Evolutionary conservation across 176 grass and related monocot genomes (phyloP).

Genomic region (Musa schizocarpa): DNA sequence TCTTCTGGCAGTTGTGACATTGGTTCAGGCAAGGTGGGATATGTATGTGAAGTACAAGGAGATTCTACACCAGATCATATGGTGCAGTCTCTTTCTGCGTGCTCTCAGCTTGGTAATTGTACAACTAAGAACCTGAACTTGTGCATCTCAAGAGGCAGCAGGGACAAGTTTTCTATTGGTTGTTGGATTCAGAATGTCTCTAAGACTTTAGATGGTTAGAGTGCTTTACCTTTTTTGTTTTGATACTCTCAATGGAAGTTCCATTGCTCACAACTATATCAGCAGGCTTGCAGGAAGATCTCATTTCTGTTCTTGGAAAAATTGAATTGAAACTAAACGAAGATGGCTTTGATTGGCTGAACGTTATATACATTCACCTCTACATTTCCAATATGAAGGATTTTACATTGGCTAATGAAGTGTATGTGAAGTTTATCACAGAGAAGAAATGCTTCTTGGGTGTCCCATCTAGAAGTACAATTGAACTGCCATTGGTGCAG

Average conservation of each 20-base stretch:
- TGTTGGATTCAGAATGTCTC: slow-evolving; percentile 59
- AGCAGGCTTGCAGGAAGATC: slow-evolving; percentile 60
- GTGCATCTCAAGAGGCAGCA: slow-evolving; percentile 52
- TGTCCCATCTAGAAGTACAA: slow-evolving; percentile 87
- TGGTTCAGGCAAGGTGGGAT: slow-evolving; percentile 14
- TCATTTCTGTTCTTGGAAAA: slow-evolving; percentile 58
- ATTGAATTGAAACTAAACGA: slow-evolving; percentile 63
- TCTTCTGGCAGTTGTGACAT: slow-evolving; percentile 17
- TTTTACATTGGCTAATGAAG: slow-evolving; percentile 73
- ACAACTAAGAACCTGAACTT: slow-evolving; percentile 25
- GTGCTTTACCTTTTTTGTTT: background rate
- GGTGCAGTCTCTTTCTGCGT: slow-evolving; percentile 20
- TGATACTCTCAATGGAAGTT: background rate
- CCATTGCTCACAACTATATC: background rate
- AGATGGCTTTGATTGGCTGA: slow-evolving; percentile 67
- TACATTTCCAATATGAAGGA: slow-evolving; percentile 92
- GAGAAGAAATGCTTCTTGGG: slow-evolving; percentile 73
- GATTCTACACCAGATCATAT: slow-evolving; percentile 15
- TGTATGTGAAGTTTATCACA: slow-evolving; percentile 88
- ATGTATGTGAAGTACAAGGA: slow-evolving; percentile 57
- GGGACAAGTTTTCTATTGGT: slow-evolving; percentile 52
- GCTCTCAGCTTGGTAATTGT: slow-evolving; percentile 25
- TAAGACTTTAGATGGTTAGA: slow-evolving; percentile 39
- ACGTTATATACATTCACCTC: slow-evolving; percentile 88
- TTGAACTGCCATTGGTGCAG: slow-evolving; percentile 64